Evolutionary conservation across 2,329 filamentous ascomycete species (phyloP).

Genomic region (Fusarium sp.): DNA sequence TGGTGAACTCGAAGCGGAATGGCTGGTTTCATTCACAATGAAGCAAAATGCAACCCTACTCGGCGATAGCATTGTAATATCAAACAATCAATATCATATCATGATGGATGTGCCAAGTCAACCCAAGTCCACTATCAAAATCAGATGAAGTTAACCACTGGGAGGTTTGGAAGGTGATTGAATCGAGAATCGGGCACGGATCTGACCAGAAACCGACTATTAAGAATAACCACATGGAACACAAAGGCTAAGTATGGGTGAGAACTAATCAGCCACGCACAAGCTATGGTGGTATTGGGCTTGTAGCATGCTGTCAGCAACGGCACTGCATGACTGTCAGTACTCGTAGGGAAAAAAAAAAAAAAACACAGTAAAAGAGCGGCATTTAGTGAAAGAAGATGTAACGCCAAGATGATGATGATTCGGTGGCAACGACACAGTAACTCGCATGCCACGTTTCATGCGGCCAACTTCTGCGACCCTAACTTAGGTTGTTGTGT

Average conservation of each 20-base stretch:
- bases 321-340: neutral
- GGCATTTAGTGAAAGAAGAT: neutral
- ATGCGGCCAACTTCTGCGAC: slow-evolving; percentile 32
- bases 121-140: neutral
- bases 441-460: slow-evolving; percentile 30
- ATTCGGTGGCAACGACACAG: slow-evolving; percentile 7
- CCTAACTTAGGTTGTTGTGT: neutral
- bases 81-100: neutral
- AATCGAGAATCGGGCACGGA: neutral
- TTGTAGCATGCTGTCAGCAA: neutral
- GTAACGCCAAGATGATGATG: neutral
- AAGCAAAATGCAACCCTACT: neutral
- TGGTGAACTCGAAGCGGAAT: neutral
- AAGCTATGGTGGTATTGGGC: slow-evolving; percentile 11
- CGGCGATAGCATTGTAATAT: neutral
- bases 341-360: neutral
- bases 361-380: neutral
- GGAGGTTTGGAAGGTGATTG: neutral
- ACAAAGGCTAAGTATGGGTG: slow-evolving; percentile 15
- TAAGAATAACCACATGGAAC: slow-evolving; percentile 29
- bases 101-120: slow-evolving; percentile 3
- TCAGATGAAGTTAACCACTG: neutral
- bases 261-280: slow-evolving; percentile 29
- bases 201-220: slow-evolving; percentile 13
- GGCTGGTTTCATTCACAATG: neutral